These are phyloP conservation scores for Moringa oleifera DNA, from an alignment of 345 rosid species.

Conservation along the genomic window DNA sequence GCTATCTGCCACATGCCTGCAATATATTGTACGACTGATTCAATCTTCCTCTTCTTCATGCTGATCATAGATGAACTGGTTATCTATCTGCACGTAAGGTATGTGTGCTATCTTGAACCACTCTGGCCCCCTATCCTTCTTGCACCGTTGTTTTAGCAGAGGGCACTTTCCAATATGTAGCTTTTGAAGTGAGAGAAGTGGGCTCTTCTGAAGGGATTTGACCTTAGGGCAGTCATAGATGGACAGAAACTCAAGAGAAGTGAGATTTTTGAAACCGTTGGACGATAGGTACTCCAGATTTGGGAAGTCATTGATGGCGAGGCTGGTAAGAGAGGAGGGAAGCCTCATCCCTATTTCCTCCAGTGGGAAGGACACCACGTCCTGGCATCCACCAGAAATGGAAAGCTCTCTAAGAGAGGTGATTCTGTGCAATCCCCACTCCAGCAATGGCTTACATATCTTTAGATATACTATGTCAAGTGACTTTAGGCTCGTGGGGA, in stretches of 20 bases:
- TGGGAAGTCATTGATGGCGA: neutral
- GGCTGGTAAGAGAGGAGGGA: no score
- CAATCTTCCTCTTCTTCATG: no score
- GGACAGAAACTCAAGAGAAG: slow-evolving; percentile 14
- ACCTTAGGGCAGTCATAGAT: slow-evolving; percentile 17
- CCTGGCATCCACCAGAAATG: slow-evolving; percentile 9
- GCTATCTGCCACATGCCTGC: no score
- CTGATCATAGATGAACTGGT: no score
- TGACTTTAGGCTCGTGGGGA: slow-evolving; percentile 15
- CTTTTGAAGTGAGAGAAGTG: slow-evolving; percentile 16
- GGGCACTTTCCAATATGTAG: slow-evolving; percentile 16
- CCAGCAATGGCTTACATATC: slow-evolving; percentile 4
- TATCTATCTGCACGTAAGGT: slow-evolving; percentile 16
- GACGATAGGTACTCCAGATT: slow-evolving; percentile 9
- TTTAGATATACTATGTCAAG: slow-evolving; percentile 9
- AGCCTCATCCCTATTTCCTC: neutral
- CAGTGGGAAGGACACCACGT: slow-evolving; percentile 6
- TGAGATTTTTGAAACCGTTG: slow-evolving; percentile 13
- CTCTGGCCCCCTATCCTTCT: slow-evolving; percentile 13
- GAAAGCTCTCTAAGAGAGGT: slow-evolving; percentile 16
- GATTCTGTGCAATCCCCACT: slow-evolving; percentile 18
- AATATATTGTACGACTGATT: neutral
- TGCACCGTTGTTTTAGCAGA: slow-evolving; percentile 9
- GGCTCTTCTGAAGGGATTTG: slow-evolving; percentile 10
- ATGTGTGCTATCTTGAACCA: slow-evolving; percentile 20